Percentiles rank a stretch among this genome's conserved stretches.
Conservation (phyloP, 768 basidiomycete species). For the Russula griseocarnosa region DNA sequence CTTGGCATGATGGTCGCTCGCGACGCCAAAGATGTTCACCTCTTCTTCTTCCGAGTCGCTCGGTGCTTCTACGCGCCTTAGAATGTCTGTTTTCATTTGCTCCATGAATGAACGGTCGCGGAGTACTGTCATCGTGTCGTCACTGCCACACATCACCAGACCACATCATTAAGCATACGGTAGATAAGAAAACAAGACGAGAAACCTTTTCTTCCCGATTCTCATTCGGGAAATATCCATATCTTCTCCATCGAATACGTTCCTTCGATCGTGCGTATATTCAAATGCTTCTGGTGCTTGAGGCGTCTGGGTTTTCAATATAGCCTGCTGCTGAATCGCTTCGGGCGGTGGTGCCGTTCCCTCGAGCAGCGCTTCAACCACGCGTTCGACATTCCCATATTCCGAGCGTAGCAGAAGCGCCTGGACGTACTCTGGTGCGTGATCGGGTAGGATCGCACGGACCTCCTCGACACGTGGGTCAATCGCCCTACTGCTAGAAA, state of each 20-base stretch:
- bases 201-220: slow-evolving; percentile 55
- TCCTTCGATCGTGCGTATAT: slow-evolving; percentile 50
- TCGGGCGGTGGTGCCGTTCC: slow-evolving; percentile 53
- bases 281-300: slow-evolving; percentile 28
- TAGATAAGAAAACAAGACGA: slow-evolving; percentile 22
- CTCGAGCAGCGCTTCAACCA: slow-evolving; percentile 72
- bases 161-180: slow-evolving; percentile 13
- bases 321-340: slow-evolving; percentile 32
- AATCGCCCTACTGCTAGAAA: slow-evolving; percentile 40
- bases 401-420: slow-evolving; percentile 49
- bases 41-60: slow-evolving; percentile 55
- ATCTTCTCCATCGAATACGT: slow-evolving; percentile 69
- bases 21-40: slow-evolving; percentile 35
- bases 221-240: slow-evolving; percentile 60
- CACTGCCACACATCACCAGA: slow-evolving; percentile 34
- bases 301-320: slow-evolving; percentile 13
- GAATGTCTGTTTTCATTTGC: slow-evolving; percentile 78
- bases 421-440: slow-evolving; percentile 52
- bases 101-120: slow-evolving; percentile 60
- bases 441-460: slow-evolving; percentile 70
- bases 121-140: slow-evolving; percentile 44
- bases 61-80: slow-evolving; percentile 67
- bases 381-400: slow-evolving; percentile 52
- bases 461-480: slow-evolving; percentile 64
- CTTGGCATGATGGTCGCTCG: slow-evolving; percentile 8